Conservation (phyloP, 192 early-diverging fungal genomes). For the Umbelopsis ramanniana region DNA sequence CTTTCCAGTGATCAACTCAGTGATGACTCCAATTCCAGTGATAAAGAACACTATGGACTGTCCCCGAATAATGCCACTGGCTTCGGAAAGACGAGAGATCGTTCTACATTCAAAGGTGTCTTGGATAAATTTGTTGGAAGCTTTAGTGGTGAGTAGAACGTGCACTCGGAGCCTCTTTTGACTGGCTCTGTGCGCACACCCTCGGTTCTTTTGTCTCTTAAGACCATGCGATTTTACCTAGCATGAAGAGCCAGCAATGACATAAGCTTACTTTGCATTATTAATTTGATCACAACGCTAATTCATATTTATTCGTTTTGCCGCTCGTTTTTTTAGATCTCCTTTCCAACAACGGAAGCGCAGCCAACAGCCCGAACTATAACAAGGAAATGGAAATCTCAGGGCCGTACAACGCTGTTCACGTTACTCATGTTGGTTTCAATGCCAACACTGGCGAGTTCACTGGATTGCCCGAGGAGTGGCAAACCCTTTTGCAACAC, state of each 20-base stretch:
- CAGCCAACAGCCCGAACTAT: slow-evolving; percentile 56
- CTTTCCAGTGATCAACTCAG: slow-evolving; percentile 3
- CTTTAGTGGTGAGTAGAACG: slow-evolving; percentile 47
- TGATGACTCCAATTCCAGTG: slow-evolving; percentile 19
- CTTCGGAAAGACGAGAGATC: slow-evolving; percentile 38
- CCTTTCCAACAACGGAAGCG: slow-evolving; percentile 6
- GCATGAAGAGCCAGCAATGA: too few species aligned
- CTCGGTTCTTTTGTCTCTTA: too few species aligned
- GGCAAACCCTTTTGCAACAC: slow-evolving; percentile 89
- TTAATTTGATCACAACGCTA: too few species aligned
- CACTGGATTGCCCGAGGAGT: slow-evolving; percentile 92
- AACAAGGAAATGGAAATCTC: slow-evolving; percentile 88
- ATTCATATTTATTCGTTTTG: neutral
- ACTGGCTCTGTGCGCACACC: neutral
- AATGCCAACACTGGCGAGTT: slow-evolving; percentile 96
- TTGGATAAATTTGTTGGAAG: slow-evolving; percentile 56
- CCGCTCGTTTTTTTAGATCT: slow-evolving; percentile 25
- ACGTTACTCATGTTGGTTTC: slow-evolving; percentile 98
- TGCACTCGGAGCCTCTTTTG: slow-evolving; percentile 20
- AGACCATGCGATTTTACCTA: too few species aligned
- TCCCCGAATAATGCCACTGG: neutral
- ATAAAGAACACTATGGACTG: slow-evolving; percentile 16
- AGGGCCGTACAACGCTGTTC: slow-evolving; percentile 93
- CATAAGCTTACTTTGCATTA: too few species aligned
- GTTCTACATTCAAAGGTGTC: slow-evolving; percentile 56